Percentiles rank a stretch among this genome's conserved stretches.
Evolutionary conservation across 768 basidiomycete genomes (phyloP).

Genomic region (Lentinula boryana): DNA sequence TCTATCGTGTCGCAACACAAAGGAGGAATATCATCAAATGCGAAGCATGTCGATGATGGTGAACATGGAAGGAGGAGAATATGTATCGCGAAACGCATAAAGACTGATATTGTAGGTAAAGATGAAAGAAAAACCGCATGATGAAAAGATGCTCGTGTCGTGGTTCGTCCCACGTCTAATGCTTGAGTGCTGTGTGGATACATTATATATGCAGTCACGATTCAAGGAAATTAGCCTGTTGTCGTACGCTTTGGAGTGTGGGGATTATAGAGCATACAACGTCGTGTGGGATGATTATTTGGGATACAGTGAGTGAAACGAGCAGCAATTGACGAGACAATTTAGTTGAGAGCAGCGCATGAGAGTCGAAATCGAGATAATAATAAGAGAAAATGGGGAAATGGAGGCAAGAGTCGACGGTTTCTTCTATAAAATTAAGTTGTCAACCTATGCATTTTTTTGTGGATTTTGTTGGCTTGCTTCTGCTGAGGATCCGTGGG

Average conservation of each 20-base stretch:
- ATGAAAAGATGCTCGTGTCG: constrained; percentile 28
- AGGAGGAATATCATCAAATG: not conserved
- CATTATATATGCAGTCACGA: not conserved
- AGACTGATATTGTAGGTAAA: constrained; percentile 30
- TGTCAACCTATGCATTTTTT: constrained; percentile 4
- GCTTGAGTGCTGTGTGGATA: not conserved
- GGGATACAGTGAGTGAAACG: constrained; percentile 15
- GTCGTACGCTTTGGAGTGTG: constrained; percentile 2
- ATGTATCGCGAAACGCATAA: constrained; percentile 50
- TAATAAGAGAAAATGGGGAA: constrained; percentile 15
- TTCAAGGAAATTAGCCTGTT: constrained; percentile 6
- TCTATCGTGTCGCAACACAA: constrained; percentile 8
- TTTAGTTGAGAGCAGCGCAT: constrained; percentile 57
- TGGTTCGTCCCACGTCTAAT: constrained; percentile 9
- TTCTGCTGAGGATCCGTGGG: constrained; percentile 8
- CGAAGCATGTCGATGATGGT: constrained; percentile 5
- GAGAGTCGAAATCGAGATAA: constrained; percentile 31
- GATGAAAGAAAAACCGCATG: constrained; percentile 35
- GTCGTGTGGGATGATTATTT: constrained; percentile 5
- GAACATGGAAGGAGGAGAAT: constrained; percentile 24
- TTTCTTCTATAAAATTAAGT: not conserved
- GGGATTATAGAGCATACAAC: constrained; percentile 1
- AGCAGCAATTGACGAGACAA: constrained; percentile 37
- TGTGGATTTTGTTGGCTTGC: constrained; percentile 10
- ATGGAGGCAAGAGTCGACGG: not conserved